These are phyloP conservation scores for Ogataea dorogensis DNA, from an alignment of 805 yeast species.

Conservation along the genomic window DNA sequence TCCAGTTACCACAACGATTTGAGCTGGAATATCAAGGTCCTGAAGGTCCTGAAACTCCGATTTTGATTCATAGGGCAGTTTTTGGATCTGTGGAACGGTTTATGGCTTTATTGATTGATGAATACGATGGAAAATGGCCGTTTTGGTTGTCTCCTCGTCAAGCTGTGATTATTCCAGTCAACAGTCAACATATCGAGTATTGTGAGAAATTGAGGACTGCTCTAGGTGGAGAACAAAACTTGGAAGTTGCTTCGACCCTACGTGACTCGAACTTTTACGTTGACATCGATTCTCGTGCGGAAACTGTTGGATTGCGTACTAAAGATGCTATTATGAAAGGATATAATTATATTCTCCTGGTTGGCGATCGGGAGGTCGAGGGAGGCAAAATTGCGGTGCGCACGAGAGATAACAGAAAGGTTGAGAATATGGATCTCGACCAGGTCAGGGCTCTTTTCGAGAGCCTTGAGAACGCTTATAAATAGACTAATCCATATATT, in stretches of 20 bases:
- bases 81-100: slow-evolving; percentile 94
- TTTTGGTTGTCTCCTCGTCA: slow-evolving; percentile 96
- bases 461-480: slow-evolving; percentile 48
- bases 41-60: slow-evolving; percentile 64
- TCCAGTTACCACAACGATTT: slow-evolving; percentile 88
- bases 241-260: slow-evolving; percentile 49
- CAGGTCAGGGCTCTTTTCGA: slow-evolving; percentile 55
- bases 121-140: slow-evolving; percentile 93
- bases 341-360: slow-evolving; percentile 74
- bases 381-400: slow-evolving; percentile 62
- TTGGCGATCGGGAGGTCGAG: slow-evolving; percentile 82
- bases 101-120: slow-evolving; percentile 85
- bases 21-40: slow-evolving; percentile 63
- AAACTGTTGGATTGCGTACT: slow-evolving; percentile 76
- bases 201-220: slow-evolving; percentile 48
- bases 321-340: slow-evolving; percentile 75
- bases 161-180: slow-evolving; percentile 79
- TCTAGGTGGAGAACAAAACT: slow-evolving; percentile 47
- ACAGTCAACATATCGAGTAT: slow-evolving; percentile 54
- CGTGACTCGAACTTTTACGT: slow-evolving; percentile 63
- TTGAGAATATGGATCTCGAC: slow-evolving; percentile 43
- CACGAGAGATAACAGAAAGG: slow-evolving; percentile 47
- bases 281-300: slow-evolving; percentile 72
- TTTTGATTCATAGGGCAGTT: slow-evolving; percentile 94
- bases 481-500: slow-evolving; percentile 28